Evolutionary conservation across 2,329 filamentous ascomycete genomes (phyloP).

Genomic region (Microdochium trichocladiopsis): DNA sequence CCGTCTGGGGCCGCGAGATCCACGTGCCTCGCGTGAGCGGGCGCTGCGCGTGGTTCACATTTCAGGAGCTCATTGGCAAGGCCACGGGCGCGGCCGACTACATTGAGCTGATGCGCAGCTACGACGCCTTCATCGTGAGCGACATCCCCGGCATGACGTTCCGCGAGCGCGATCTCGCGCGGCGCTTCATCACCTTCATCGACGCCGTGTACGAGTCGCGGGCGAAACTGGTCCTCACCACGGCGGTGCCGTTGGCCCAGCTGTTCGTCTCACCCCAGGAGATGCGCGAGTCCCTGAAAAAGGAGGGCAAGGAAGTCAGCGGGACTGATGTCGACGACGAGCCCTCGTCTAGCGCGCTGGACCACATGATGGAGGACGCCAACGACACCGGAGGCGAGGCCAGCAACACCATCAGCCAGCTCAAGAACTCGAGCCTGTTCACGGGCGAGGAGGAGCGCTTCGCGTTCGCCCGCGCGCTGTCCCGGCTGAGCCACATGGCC

Average conservation of each 20-base stretch:
- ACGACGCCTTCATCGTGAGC: slow-evolving; percentile 88
- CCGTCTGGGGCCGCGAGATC: slow-evolving; percentile 90
- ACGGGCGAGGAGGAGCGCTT: slow-evolving; percentile 94
- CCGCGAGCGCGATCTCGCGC: slow-evolving; percentile 75
- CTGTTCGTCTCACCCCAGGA: slow-evolving; percentile 76
- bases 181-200: slow-evolving; percentile 95
- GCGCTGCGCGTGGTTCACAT: slow-evolving; percentile 82
- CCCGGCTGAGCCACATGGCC: slow-evolving; percentile 84
- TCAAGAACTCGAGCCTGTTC: slow-evolving; percentile 84
- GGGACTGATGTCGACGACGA: slow-evolving; percentile 29
- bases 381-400: slow-evolving; percentile 32
- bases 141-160: slow-evolving; percentile 90
- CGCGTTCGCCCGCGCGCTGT: slow-evolving; percentile 85
- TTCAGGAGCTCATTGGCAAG: slow-evolving; percentile 81
- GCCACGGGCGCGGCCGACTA: slow-evolving; percentile 94
- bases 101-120: slow-evolving; percentile 80
- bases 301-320: slow-evolving; percentile 32
- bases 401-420: slow-evolving; percentile 65
- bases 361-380: slow-evolving; percentile 79
- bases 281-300: slow-evolving; percentile 51
- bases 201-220: slow-evolving; percentile 90
- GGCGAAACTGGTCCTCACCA: slow-evolving; percentile 93
- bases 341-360: slow-evolving; percentile 60
- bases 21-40: slow-evolving; percentile 82
- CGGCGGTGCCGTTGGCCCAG: slow-evolving; percentile 74